Base-by-base conservation (phyloP, 352 stramenopile species). In the Peronospora farinosa region DNA sequence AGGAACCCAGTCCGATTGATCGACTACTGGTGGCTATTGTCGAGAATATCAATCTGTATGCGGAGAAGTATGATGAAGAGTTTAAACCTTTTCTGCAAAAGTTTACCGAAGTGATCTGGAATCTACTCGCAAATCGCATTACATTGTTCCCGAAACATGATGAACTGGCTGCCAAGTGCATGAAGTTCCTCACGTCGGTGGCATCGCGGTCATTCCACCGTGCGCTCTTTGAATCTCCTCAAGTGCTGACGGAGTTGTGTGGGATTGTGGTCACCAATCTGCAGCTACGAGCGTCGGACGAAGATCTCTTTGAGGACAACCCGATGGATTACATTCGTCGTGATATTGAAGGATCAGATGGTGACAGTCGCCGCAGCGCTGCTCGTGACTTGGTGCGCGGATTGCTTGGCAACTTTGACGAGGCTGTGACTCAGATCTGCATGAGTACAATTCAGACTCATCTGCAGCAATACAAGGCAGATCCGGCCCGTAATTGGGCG, bases 271-370 rank as follows among this genome's bases (percentile, higher is more conserved):
- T 99, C 42, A 97, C 93, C 11, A 99, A 99, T 67, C 53, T 99
- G 30, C 92, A 87, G 51, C 82, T 99, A 48, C 87, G 96, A n/a
- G 92, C 98, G 37, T 86, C 74, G 9, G 86, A 96, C 45, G 96
- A 99, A 60, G 96, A 99, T 67, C 72, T 96, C 16, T 99, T 99
- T 58, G 96, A 99, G 60, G 96, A 99, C 64, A 97, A 99, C 65
- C 95, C 95, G 6, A 88, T 96, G 54, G 96, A 99, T 49, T 99
- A 97, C 72, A 98, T 99, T 60, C 77, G 96, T 19, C 87, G 85
- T 1, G 97, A 99, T 63, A 97, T 99, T 64, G 97, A 99, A 84
- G 95, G 92, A 15, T 96, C 79, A 7, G 96, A 99, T 70, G 94
- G 80, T 10, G 96, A 99, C 57, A 98, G 95, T 31, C 78, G 97